phyloP scores from a whole-genome alignment of 805 yeast species.

The Cyberlindnera subsufficiens region DNA sequence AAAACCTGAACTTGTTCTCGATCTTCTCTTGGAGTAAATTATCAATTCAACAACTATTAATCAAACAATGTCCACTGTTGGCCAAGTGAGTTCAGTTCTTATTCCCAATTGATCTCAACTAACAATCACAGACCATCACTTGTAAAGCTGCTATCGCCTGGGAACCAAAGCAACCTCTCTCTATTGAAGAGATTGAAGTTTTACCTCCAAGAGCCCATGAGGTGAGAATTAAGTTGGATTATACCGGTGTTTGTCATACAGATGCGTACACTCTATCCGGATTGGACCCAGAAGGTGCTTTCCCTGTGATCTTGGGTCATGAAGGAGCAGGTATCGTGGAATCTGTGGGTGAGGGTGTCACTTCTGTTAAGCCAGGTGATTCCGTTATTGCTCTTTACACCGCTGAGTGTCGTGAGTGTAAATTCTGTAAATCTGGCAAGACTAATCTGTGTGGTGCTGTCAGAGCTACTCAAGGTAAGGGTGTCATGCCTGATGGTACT shows the following conservation, averaged over 20 bases:
- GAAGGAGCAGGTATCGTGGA: conserved; percentile 98
- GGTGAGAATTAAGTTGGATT: conserved; percentile 81
- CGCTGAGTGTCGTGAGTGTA: conserved; percentile 94
- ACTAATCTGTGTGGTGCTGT: conserved; percentile 95
- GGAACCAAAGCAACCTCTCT: conserved; percentile 82
- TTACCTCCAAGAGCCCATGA: conserved; percentile 96
- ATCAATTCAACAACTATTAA: neutral
- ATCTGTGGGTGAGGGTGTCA: conserved; percentile 90
- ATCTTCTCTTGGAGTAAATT: too few species aligned
- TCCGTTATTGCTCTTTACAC: conserved; percentile 92
- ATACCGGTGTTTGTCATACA: conserved; percentile 97
- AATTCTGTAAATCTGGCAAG: conserved; percentile 91
- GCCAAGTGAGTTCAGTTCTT: conserved; percentile 1
- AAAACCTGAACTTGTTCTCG: too few species aligned
- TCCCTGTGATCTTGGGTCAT: conserved; percentile 92
- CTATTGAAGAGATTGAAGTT: conserved; percentile 84
- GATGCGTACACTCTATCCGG: conserved; percentile 97
- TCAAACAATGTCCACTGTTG: conserved; percentile 11
- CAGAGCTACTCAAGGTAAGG: conserved; percentile 96
- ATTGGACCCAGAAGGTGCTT: conserved; percentile 91
- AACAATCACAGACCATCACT: conserved; percentile 42
- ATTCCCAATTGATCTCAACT: neutral
- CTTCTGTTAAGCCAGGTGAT: conserved; percentile 87
- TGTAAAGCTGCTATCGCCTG: conserved; percentile 98
- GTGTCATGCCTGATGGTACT: conserved; percentile 98